Percentiles rank a stretch among this genome's conserved stretches.
These are phyloP conservation scores for Colletotrichum sojae DNA, from an alignment of 2,329 filamentous ascomycete species.

Conservation along the genomic window DNA sequence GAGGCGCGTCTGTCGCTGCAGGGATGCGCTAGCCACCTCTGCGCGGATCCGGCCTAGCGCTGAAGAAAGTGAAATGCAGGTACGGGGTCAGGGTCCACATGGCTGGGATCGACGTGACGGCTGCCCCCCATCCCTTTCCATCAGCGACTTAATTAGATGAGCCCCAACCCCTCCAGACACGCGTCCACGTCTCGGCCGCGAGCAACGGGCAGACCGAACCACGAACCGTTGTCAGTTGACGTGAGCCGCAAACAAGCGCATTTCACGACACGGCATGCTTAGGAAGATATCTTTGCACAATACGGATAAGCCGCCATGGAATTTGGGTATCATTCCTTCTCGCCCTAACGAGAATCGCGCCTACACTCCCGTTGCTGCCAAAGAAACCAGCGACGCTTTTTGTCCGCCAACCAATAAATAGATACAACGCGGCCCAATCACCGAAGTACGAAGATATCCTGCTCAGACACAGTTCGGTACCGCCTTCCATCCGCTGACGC, in stretches of 20 bases:
- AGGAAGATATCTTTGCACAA: too few relatives aligned
- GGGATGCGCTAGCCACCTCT: slow-evolving; percentile 27
- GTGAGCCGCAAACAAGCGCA: too few relatives aligned
- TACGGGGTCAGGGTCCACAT: slow-evolving; percentile 36
- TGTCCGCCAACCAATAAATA: not conserved
- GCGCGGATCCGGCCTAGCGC: slow-evolving; percentile 35
- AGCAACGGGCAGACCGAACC: not conserved
- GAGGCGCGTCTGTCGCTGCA: slow-evolving; percentile 37
- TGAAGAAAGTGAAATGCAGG: slow-evolving; percentile 39
- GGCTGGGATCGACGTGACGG: slow-evolving; percentile 37
- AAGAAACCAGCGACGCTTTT: slow-evolving; percentile 18
- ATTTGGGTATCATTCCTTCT: slow-evolving; percentile 41
- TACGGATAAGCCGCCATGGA: slow-evolving; percentile 6
- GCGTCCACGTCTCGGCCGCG: slow-evolving; percentile 1
- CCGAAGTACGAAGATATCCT: too few relatives aligned
- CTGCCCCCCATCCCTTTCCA: not conserved
- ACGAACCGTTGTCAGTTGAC: too few relatives aligned
- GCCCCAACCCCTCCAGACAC: slow-evolving; percentile 8
- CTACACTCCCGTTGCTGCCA: slow-evolving; percentile 20
- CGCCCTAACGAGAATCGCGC: slow-evolving; percentile 30
- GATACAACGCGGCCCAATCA: not conserved
- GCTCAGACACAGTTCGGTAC: too few relatives aligned
- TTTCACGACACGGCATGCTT: too few relatives aligned
- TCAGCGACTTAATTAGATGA: slow-evolving; percentile 4
- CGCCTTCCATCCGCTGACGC: too few relatives aligned